Evolutionary conservation across 1,284 basidiomycete species (phyloP).

Genomic region (Leccinum variabile): DNA sequence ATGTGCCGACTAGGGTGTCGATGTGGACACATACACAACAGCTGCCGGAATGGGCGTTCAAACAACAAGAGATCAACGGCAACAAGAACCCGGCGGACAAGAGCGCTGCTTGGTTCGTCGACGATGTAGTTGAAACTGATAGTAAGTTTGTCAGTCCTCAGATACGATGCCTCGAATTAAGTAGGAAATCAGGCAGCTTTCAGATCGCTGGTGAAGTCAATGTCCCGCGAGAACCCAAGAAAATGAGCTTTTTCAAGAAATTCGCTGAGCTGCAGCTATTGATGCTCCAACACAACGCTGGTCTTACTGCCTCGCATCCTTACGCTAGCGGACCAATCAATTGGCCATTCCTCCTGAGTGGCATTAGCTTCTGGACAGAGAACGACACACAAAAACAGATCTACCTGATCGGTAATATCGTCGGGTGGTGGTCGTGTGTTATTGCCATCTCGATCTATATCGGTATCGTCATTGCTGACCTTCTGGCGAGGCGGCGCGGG

Average conservation of each 20-base stretch:
- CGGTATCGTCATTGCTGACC: slow-evolving; percentile 87
- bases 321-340: slow-evolving; percentile 94
- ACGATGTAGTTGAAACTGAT: slow-evolving; percentile 77
- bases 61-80: slow-evolving; percentile 97
- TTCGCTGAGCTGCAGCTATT: slow-evolving; percentile 91
- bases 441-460: slow-evolving; percentile 84
- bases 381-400: slow-evolving; percentile 86
- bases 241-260: slow-evolving; percentile 92
- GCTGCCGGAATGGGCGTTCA: slow-evolving; percentile 95
- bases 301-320: slow-evolving; percentile 91
- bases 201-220: slow-evolving; percentile 20
- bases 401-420: slow-evolving; percentile 92
- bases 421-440: slow-evolving; percentile 94
- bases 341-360: slow-evolving; percentile 95
- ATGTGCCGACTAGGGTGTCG: slow-evolving; percentile 86
- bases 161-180: background rate
- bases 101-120: slow-evolving; percentile 85
- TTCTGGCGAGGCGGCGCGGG: slow-evolving; percentile 83
- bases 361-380: slow-evolving; percentile 98
- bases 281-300: slow-evolving; percentile 98
- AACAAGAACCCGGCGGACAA: slow-evolving; percentile 91
- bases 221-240: slow-evolving; percentile 69
- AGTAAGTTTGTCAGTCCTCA: slow-evolving; percentile 44
- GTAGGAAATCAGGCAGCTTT: slow-evolving; percentile 14
- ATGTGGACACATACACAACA: slow-evolving; percentile 90